Evolutionary conservation across 768 basidiomycete species (phyloP).

Genomic region (Filobasidium wieringae): DNA sequence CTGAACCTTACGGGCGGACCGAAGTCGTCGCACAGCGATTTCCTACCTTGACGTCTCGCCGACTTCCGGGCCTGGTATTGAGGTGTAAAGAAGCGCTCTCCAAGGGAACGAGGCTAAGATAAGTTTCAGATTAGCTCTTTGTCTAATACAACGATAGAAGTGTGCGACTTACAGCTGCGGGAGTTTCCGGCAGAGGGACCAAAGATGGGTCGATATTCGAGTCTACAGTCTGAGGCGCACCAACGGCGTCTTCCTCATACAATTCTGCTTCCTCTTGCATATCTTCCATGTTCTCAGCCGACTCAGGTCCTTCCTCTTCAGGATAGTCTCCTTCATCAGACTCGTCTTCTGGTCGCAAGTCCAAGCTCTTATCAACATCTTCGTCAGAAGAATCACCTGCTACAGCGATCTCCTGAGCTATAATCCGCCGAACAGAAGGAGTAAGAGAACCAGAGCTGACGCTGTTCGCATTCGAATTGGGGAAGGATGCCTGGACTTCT

Average conservation of each 20-base stretch:
- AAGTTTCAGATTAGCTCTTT: too few relatives aligned
- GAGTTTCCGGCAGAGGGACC: not conserved
- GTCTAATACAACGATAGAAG: not conserved
- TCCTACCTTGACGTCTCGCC: conserved; percentile 12
- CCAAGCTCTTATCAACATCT: conserved; percentile 12
- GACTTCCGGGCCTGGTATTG: conserved; percentile 19
- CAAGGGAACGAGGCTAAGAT: not conserved
- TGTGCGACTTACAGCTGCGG: not conserved
- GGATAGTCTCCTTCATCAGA: not conserved
- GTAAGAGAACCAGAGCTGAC: not conserved
- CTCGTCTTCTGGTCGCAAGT: not conserved
- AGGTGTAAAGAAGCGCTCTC: conserved; percentile 28
- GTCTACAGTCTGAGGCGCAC: not conserved
- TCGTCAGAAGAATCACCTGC: conserved; percentile 11
- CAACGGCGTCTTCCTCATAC: conserved; percentile 3
- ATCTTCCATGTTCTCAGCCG: conserved; percentile 1
- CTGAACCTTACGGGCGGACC: conserved; percentile 25
- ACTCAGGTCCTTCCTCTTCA: conserved; percentile 8
- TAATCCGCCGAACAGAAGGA: not conserved
- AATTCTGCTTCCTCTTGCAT: not conserved
- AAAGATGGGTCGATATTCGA: not conserved
- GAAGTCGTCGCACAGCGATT: conserved; percentile 21
- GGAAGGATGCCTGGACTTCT: not conserved
- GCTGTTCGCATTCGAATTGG: not conserved
- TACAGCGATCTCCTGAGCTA: not conserved